These are phyloP conservation scores for Anaeromyces robustus DNA, from an alignment of 192 early-diverging fungal genomes.

Conservation along the genomic window DNA sequence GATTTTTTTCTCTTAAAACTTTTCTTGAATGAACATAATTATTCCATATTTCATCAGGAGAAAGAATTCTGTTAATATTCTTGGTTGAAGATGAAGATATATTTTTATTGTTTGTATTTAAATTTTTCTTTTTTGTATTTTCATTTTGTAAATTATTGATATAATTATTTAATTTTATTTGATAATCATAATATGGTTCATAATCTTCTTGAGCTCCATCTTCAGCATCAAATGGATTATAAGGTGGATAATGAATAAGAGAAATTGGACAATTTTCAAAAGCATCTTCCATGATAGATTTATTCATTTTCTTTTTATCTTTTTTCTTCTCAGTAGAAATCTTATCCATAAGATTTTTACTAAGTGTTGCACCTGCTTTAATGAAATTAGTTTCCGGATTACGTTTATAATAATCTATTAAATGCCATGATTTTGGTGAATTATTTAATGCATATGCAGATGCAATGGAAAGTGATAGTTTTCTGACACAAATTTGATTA, in stretches of 20 bases:
- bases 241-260: not conserved
- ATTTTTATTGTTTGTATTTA: not conserved
- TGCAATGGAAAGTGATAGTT: not conserved
- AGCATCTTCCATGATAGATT: not conserved
- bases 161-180: not conserved
- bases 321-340: not conserved
- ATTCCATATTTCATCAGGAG: not conserved
- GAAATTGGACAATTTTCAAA: not conserved
- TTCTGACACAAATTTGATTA: not conserved
- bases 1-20: not conserved
- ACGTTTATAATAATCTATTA: not conserved
- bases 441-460: not conserved
- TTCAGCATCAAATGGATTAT: not conserved
- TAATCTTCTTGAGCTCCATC: not conserved
- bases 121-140: not conserved
- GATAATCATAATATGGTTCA: not conserved
- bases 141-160: not conserved
- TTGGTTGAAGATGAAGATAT: too few relatives aligned
- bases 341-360: not conserved
- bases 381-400: not conserved
- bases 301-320: not conserved
- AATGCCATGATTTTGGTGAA: not conserved
- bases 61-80: too few relatives aligned
- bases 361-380: not conserved
- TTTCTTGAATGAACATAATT: not conserved